Evolutionary conservation across 192 early-diverging fungal species (phyloP).

Genomic region (Mortierella claussenii): DNA sequence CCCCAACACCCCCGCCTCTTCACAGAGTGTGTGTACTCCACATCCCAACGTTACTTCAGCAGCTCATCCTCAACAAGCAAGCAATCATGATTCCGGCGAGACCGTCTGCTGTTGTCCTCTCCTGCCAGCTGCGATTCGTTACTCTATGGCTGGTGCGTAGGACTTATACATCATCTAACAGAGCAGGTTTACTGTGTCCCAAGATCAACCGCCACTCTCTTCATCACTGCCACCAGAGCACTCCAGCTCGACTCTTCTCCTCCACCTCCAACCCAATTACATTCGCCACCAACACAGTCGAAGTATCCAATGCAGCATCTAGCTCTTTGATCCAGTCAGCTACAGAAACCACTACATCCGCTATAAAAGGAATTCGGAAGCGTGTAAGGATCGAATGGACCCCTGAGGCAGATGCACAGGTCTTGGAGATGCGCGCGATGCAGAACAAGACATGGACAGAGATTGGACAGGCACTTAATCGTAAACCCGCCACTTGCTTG

Average conservation of each 20-base stretch:
- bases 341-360: neutral
- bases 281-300: neutral
- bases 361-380: slow-evolving; percentile 6
- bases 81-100: no score
- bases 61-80: no score
- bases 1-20: no score
- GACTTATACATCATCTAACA: neutral
- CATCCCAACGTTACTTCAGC: no score
- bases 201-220: no score
- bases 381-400: slow-evolving; percentile 15
- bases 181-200: no score
- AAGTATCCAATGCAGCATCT: neutral
- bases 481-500: slow-evolving; percentile 40
- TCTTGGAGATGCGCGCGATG: slow-evolving; percentile 11
- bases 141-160: slow-evolving; percentile 11
- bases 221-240: neutral
- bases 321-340: neutral
- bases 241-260: neutral
- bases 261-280: neutral
- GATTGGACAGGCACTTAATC: slow-evolving; percentile 19
- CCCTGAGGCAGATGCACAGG: slow-evolving; percentile 14
- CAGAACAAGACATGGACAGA: slow-evolving; percentile 39
- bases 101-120: no score
- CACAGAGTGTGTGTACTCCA: no score
- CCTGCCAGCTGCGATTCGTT: slow-evolving; percentile 8